phyloP scores from a whole-genome alignment of 2,329 filamentous ascomycete genomes.

The Penicillium rolfsii region DNA sequence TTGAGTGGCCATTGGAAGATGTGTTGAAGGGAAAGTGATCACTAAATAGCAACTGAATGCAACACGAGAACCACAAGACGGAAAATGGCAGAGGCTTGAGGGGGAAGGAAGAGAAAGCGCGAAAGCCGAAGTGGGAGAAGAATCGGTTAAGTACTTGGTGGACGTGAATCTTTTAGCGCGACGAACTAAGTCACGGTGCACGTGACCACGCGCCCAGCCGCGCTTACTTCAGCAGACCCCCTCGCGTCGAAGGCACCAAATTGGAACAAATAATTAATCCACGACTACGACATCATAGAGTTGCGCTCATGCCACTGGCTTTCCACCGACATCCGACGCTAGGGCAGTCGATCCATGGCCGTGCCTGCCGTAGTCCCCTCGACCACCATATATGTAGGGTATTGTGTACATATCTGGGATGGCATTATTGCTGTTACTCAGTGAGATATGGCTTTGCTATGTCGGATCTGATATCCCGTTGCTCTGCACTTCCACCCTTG shows the following conservation, averaged over 20 bases:
- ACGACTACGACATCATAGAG: too few species aligned
- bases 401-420: neutral
- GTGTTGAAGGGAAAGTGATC: conserved; percentile 35
- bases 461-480: neutral
- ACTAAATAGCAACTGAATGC: conserved; percentile 21
- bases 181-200: conserved; percentile 44
- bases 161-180: conserved; percentile 44
- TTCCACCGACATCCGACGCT: conserved; percentile 31
- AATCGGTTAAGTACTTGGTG: conserved; percentile 38
- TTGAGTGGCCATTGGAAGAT: conserved; percentile 70
- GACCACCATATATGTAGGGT: conserved; percentile 3
- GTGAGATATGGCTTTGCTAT: neutral
- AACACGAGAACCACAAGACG: conserved; percentile 28
- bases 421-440: neutral
- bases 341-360: conserved; percentile 29
- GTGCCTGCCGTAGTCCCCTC: conserved; percentile 23
- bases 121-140: conserved; percentile 35
- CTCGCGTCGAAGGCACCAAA: too few species aligned
- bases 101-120: conserved; percentile 32
- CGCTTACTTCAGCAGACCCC: conserved; percentile 17
- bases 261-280: too few species aligned
- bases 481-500: neutral
- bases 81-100: conserved; percentile 26
- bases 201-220: conserved; percentile 39
- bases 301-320: conserved; percentile 29